Percentiles rank a stretch among this genome's conserved stretches.
These are phyloP conservation scores for Vitis labrusca DNA, from an alignment of 164 flowering plant species.

Conservation along the genomic window DNA sequence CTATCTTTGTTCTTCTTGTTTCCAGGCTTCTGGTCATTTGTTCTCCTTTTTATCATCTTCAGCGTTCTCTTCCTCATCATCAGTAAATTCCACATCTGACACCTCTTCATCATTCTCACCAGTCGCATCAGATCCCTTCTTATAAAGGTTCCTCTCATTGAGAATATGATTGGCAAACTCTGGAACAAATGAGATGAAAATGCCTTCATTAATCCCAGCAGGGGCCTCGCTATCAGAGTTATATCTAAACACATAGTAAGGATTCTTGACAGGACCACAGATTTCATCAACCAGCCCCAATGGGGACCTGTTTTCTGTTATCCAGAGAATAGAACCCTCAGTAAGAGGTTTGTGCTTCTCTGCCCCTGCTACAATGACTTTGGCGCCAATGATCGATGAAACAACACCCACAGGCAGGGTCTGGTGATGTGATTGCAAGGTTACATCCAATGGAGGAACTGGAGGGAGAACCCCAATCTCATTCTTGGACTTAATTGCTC, in stretches of 20 bases:
- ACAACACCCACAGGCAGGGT: constrained; percentile 76
- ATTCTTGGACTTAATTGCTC: constrained; percentile 74
- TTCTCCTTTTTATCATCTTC: no score
- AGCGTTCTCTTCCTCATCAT: no score
- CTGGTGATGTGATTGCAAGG: constrained; percentile 62
- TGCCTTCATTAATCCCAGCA: constrained; percentile 56
- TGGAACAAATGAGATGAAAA: constrained; percentile 64
- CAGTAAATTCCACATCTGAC: no score
- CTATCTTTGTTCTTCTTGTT: no score
- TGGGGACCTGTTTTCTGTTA: constrained; percentile 65
- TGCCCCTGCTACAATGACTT: constrained; percentile 84
- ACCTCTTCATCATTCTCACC: no score
- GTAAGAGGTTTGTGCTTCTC: constrained; percentile 87
- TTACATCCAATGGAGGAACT: constrained; percentile 67
- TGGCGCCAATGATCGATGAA: constrained; percentile 60
- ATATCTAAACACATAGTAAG: constrained; percentile 82
- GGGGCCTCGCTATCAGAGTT: constrained; percentile 83
- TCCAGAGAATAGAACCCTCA: constrained; percentile 96
- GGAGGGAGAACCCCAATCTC: constrained; percentile 84
- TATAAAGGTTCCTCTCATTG: constrained; percentile 64
- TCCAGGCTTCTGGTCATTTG: no score
- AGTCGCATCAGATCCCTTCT: no score
- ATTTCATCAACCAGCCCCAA: constrained; percentile 86
- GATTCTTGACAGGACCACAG: constrained; percentile 92
- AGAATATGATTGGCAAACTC: constrained; percentile 82